Evolutionary conservation across 768 basidiomycete genomes (phyloP).

Genomic region (Phaeotremella skinneri): DNA sequence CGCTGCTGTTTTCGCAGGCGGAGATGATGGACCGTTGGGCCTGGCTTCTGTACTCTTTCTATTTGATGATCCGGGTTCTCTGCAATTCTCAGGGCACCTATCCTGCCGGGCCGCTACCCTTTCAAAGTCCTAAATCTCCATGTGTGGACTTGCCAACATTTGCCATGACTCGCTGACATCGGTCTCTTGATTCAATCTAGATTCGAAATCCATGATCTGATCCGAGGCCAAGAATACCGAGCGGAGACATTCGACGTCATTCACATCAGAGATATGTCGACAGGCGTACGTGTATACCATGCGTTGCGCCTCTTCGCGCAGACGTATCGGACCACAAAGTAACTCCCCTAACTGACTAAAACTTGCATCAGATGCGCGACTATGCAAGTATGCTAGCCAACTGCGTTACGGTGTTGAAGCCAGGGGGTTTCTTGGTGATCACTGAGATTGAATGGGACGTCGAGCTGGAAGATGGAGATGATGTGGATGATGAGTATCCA

Average conservation of each 20-base stretch:
- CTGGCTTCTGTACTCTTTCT: too few species aligned
- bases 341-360: too few species aligned
- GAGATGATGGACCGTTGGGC: too few species aligned
- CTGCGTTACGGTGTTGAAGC: background rate
- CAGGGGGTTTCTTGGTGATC: background rate
- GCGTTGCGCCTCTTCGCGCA: background rate
- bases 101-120: too few species aligned
- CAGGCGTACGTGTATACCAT: background rate
- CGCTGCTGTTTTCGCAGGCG: too few species aligned
- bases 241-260: background rate
- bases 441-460: background rate
- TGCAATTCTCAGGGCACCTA: too few species aligned
- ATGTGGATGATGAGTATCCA: background rate
- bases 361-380: constrained; percentile 1
- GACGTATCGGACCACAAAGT: background rate
- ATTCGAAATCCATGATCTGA: background rate
- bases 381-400: background rate
- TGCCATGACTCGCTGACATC: background rate
- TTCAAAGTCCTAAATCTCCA: too few species aligned
- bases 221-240: background rate
- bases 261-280: background rate
- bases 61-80: too few species aligned
- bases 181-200: constrained; percentile 1
- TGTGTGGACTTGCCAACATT: too few species aligned
- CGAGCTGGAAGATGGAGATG: background rate